phyloP scores from a whole-genome alignment of 352 stramenopile genomes.

The Vaucheria bursata region DNA sequence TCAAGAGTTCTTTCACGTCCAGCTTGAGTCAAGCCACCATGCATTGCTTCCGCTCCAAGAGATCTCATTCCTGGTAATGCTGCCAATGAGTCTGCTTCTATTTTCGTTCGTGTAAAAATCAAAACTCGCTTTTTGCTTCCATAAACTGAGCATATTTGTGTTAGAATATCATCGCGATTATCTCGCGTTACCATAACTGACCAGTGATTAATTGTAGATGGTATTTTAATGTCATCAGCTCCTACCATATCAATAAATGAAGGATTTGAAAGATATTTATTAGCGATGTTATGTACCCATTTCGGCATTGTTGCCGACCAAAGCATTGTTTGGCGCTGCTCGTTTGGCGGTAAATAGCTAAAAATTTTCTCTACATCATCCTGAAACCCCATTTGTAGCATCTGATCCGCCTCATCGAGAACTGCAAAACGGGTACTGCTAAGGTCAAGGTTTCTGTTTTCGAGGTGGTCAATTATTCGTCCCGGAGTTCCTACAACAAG shows the following conservation, averaged over 20 bases:
- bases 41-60: slow-evolving; percentile 61
- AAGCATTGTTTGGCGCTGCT: slow-evolving; percentile 80
- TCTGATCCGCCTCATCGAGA: slow-evolving; percentile 82
- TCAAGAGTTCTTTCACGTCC: slow-evolving; percentile 92
- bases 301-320: slow-evolving; percentile 91
- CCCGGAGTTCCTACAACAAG: slow-evolving; percentile 83
- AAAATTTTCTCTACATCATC: slow-evolving; percentile 75
- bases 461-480: slow-evolving; percentile 82
- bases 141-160: slow-evolving; percentile 55
- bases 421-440: slow-evolving; percentile 66
- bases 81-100: slow-evolving; percentile 83
- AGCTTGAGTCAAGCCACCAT: slow-evolving; percentile 95
- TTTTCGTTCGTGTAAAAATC: slow-evolving; percentile 92
- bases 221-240: slow-evolving; percentile 53
- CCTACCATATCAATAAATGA: slow-evolving; percentile 87
- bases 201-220: slow-evolving; percentile 94
- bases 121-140: slow-evolving; percentile 58
- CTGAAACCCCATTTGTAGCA: slow-evolving; percentile 90
- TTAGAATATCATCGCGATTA: slow-evolving; percentile 17
- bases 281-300: slow-evolving; percentile 84
- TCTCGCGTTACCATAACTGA: slow-evolving; percentile 45
- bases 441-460: slow-evolving; percentile 73
- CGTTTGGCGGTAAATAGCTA: slow-evolving; percentile 53
- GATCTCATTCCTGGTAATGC: slow-evolving; percentile 50
- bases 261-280: slow-evolving; percentile 79